Evolutionary conservation across 192 early-diverging fungal species (phyloP).

Genomic region (Linnemannia hyalina): DNA sequence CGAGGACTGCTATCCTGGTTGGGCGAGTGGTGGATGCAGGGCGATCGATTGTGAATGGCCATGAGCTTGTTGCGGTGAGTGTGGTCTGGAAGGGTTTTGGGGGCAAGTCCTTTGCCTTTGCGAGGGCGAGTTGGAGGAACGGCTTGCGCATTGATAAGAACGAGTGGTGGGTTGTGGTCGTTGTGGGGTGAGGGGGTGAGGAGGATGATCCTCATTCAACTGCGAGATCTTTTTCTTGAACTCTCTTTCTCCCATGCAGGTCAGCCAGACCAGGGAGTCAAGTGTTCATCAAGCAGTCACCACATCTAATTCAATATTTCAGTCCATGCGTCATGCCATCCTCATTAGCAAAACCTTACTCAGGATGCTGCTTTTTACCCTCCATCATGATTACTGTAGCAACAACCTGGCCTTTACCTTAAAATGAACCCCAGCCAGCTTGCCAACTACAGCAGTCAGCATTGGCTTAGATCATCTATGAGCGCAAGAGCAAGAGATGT

Average conservation of each 20-base stretch:
- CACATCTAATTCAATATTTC: too few species aligned
- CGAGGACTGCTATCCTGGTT: constrained; percentile 68
- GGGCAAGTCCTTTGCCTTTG: constrained; percentile 14
- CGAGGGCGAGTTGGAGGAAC: constrained; percentile 36
- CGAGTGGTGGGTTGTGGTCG: not conserved
- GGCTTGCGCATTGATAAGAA: constrained; percentile 27
- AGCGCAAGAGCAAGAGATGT: too few species aligned
- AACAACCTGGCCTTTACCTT: too few species aligned
- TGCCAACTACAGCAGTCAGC: too few species aligned
- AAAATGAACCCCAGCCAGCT: too few species aligned
- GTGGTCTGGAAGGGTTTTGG: constrained; percentile 50
- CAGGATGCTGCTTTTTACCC: too few species aligned
- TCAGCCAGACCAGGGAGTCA: too few species aligned
- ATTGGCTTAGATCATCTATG: too few species aligned
- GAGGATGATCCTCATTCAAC: not conserved
- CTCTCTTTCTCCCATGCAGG: not conserved
- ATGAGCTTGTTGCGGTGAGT: constrained; percentile 36
- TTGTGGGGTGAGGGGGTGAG: not conserved
- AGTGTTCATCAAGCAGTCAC: too few species aligned
- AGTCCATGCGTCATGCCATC: too few species aligned
- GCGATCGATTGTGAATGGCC: constrained; percentile 46
- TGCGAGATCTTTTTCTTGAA: not conserved
- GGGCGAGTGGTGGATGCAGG: constrained; percentile 28
- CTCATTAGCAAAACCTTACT: too few species aligned
- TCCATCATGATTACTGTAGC: too few species aligned